Percentiles rank a stretch among this genome's conserved stretches.
These are phyloP conservation scores for Ramaria sp. DNA, from an alignment of 768 basidiomycete genomes.

Conservation along the genomic window DNA sequence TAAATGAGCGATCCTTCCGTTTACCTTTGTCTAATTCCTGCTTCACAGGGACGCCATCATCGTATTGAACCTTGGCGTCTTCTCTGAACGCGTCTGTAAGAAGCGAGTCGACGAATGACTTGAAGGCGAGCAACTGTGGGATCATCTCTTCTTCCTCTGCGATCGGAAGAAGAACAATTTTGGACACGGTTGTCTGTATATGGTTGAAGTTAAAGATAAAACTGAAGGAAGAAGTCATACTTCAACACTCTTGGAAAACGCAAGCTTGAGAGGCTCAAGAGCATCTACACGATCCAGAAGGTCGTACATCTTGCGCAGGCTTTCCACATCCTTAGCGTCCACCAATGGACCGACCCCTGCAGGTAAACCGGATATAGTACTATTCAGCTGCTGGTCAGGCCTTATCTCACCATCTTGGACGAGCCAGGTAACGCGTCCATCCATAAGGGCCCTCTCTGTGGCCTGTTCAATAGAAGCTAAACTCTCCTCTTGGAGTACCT, in stretches of 20 bases:
- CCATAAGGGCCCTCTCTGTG: conserved; percentile 43
- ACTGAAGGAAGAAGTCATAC: conserved; percentile 37
- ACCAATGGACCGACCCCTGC: conserved; percentile 47
- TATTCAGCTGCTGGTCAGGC: conserved; percentile 12
- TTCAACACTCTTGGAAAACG: conserved; percentile 41
- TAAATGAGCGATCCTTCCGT: neutral
- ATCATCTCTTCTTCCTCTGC: conserved; percentile 72
- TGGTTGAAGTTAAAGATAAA: neutral
- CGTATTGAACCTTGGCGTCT: conserved; percentile 18
- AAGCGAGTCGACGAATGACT: conserved; percentile 41
- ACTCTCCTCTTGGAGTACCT: conserved; percentile 39
- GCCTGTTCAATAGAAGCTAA: conserved; percentile 40
- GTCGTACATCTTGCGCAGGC: conserved; percentile 43
- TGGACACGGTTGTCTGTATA: conserved; percentile 41
- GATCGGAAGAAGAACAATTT: conserved; percentile 38
- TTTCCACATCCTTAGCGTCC: conserved; percentile 31
- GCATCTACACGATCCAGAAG: conserved; percentile 51
- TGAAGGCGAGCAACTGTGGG: conserved; percentile 56
- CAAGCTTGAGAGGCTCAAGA: conserved; percentile 39
- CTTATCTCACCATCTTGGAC: conserved; percentile 25
- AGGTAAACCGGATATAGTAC: conserved; percentile 10
- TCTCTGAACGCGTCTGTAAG: conserved; percentile 43
- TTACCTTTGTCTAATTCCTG: neutral
- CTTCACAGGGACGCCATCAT: neutral
- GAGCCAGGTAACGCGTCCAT: conserved; percentile 32